A percentile compares a stretch with the other conserved stretches of the same genome.
Evolutionary conservation across 2,329 filamentous ascomycete genomes (phyloP).

Genomic region (Venturia asperata): DNA sequence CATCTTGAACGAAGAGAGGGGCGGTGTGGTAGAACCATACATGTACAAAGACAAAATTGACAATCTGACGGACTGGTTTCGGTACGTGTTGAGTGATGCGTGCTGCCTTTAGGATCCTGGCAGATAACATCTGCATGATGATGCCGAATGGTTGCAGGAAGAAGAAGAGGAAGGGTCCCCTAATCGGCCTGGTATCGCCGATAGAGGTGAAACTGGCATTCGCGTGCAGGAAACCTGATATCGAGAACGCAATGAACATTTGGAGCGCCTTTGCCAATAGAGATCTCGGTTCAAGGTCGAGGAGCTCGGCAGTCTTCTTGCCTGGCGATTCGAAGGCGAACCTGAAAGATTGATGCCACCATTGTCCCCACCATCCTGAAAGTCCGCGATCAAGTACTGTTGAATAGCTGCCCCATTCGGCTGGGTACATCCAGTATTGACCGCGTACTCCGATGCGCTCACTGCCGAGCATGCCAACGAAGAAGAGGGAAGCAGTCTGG

Average conservation of each 20-base stretch:
- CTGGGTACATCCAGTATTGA: slow-evolving; percentile 55
- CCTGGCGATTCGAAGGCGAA: slow-evolving; percentile 59
- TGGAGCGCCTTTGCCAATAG: slow-evolving; percentile 35
- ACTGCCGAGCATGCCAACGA: slow-evolving; percentile 51
- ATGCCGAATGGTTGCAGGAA: slow-evolving; percentile 61
- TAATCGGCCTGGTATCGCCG: slow-evolving; percentile 50
- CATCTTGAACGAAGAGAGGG: slow-evolving; percentile 64
- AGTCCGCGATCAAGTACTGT: slow-evolving; percentile 62
- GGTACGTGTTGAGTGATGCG: slow-evolving; percentile 38
- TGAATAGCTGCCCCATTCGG: slow-evolving; percentile 47
- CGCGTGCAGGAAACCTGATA: slow-evolving; percentile 64
- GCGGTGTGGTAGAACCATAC: slow-evolving; percentile 64
- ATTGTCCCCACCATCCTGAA: slow-evolving; percentile 72
- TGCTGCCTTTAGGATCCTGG: slow-evolving; percentile 29
- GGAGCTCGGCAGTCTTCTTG: slow-evolving; percentile 36
- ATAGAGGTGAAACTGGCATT: slow-evolving; percentile 61
- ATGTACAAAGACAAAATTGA: slow-evolving; percentile 57
- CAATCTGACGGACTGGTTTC: slow-evolving; percentile 39
- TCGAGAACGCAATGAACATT: slow-evolving; percentile 52
- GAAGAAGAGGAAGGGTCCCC: slow-evolving; percentile 60
- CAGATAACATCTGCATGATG: slow-evolving; percentile 47
- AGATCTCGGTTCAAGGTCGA: slow-evolving; percentile 29
- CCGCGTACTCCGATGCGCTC: slow-evolving; percentile 53
- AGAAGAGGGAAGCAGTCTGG: slow-evolving; percentile 53
- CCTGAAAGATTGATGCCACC: slow-evolving; percentile 90